phyloP scores from a whole-genome alignment of 495 filamentous ascomycete species.

The Pyrenula aspistea region DNA sequence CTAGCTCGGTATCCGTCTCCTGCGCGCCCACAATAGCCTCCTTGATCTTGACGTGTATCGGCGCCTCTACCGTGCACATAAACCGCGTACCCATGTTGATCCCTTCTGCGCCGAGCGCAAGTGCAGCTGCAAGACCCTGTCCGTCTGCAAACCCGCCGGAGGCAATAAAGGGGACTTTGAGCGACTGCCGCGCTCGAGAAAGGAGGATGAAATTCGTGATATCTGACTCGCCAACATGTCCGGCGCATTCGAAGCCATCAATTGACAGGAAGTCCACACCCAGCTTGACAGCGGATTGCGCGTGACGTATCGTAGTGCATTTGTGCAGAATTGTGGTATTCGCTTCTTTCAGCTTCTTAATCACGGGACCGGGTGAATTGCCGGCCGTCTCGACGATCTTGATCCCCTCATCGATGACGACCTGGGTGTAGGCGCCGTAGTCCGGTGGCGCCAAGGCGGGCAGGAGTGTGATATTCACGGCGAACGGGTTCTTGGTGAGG shows the following conservation, averaged over 20 bases:
- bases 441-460: slow-evolving; percentile 81
- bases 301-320: slow-evolving; percentile 93
- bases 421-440: slow-evolving; percentile 84
- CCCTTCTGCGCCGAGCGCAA: slow-evolving; percentile 82
- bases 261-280: slow-evolving; percentile 95
- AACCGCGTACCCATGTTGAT: slow-evolving; percentile 94
- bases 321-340: slow-evolving; percentile 81
- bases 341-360: slow-evolving; percentile 73
- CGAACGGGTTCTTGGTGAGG: slow-evolving; percentile 85
- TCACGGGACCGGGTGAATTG: slow-evolving; percentile 86
- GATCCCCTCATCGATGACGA: slow-evolving; percentile 87
- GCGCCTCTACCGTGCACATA: slow-evolving; percentile 85
- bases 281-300: slow-evolving; percentile 81
- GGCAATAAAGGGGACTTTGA: slow-evolving; percentile 86
- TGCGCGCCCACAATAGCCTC: slow-evolving; percentile 76
- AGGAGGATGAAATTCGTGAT: slow-evolving; percentile 97
- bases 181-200: slow-evolving; percentile 69
- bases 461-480: slow-evolving; percentile 91
- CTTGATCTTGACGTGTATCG: slow-evolving; percentile 90
- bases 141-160: slow-evolving; percentile 94
- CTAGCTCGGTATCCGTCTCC: slow-evolving; percentile 82
- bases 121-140: slow-evolving; percentile 83
- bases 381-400: slow-evolving; percentile 94
- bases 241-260: slow-evolving; percentile 95
- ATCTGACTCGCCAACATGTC: slow-evolving; percentile 89